Conservation (phyloP, 2,329 filamentous ascomycete genomes). For the Fusarium sambucinum region DNA sequence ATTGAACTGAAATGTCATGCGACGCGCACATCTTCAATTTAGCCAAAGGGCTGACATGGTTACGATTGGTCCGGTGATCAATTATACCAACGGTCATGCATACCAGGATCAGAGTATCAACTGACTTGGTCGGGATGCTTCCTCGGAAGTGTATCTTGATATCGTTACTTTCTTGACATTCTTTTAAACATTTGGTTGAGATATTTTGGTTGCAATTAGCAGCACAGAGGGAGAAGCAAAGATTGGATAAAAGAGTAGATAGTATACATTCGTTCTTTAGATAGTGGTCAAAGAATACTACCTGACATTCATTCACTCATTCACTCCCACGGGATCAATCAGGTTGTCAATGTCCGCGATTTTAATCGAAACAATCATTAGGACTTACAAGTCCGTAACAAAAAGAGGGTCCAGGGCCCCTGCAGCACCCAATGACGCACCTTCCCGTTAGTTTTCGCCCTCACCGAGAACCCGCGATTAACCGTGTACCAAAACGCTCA, state of each 20-base stretch:
- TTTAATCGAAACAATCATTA: constrained; percentile 25
- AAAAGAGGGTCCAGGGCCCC: constrained; percentile 22
- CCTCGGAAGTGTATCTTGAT: constrained; percentile 13
- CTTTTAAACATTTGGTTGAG: not conserved
- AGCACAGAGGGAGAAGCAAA: not conserved
- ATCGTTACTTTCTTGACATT: not conserved
- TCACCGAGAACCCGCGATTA: constrained; percentile 49
- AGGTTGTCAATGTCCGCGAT: constrained; percentile 38
- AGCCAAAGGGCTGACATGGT: not conserved
- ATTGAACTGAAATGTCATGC: constrained; percentile 31
- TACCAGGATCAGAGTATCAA: constrained; percentile 22
- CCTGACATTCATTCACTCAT: constrained; percentile 20
- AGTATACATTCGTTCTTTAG: constrained; percentile 2
- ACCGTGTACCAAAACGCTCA: constrained; percentile 37
- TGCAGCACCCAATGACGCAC: constrained; percentile 41
- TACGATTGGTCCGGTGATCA: constrained; percentile 26
- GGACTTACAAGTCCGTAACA: constrained; percentile 36
- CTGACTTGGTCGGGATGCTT: constrained; percentile 13
- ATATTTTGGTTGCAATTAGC: not conserved
- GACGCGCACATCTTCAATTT: not conserved
- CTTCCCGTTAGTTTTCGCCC: constrained; percentile 28
- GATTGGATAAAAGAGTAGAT: not conserved
- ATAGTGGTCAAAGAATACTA: not conserved
- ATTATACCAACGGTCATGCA: constrained; percentile 8
- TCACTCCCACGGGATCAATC: constrained; percentile 18